These are phyloP conservation scores for Sporothrix euskadiensis DNA, from an alignment of 2,329 filamentous ascomycete species.

Conservation along the genomic window DNA sequence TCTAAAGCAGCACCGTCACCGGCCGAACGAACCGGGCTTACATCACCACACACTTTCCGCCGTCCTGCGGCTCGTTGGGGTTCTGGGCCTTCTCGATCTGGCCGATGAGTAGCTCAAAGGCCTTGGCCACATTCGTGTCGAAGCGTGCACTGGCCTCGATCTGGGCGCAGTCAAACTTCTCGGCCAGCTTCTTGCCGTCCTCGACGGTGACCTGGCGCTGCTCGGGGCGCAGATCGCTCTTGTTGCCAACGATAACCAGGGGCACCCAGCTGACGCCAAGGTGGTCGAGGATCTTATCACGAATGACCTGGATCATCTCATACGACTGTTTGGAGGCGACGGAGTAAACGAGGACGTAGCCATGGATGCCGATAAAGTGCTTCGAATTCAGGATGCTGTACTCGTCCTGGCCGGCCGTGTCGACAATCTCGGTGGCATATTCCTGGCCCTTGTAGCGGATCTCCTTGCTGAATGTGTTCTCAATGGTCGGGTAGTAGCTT, in stretches of 20 bases:
- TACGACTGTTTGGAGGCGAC: conserved; percentile 91
- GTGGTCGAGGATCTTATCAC: conserved; percentile 96
- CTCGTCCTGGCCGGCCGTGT: conserved; percentile 97
- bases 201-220: conserved; percentile 87
- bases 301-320: conserved; percentile 94
- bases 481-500: conserved; percentile 98
- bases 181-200: conserved; percentile 79
- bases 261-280: conserved; percentile 91
- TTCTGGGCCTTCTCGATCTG: conserved; percentile 96
- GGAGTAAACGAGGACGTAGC: conserved; percentile 98
- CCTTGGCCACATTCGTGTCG: conserved; percentile 88
- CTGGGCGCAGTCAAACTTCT: conserved; percentile 89
- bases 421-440: conserved; percentile 94
- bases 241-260: conserved; percentile 94
- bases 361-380: conserved; percentile 98
- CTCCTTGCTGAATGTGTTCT: conserved; percentile 96
- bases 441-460: conserved; percentile 93
- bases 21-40: conserved; percentile 44
- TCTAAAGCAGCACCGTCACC: background rate
- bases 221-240: conserved; percentile 88
- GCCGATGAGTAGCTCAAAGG: conserved; percentile 90
- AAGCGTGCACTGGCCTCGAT: conserved; percentile 93
- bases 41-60: conserved; percentile 84
- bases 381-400: conserved; percentile 98
- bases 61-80: conserved; percentile 77